phyloP scores from a whole-genome alignment of 768 basidiomycete genomes.

The Sistotremastrum suecicum region DNA sequence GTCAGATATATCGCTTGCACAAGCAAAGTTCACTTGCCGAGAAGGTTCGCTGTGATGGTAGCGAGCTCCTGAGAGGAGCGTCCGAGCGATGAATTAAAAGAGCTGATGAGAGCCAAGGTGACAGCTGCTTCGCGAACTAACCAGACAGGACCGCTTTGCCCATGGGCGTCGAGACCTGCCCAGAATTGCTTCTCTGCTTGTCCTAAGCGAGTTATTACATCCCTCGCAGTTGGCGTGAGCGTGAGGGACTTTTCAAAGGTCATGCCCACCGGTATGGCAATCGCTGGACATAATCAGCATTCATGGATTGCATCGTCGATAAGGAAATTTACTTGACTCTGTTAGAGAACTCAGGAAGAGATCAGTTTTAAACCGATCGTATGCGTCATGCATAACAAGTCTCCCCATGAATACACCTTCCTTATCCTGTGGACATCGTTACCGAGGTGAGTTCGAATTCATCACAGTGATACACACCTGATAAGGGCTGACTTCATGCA shows the following conservation, averaged over 20 bases:
- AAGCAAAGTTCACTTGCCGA: constrained; percentile 31
- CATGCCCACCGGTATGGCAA: constrained; percentile 74
- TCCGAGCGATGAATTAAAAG: constrained; percentile 74
- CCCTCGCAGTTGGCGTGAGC: constrained; percentile 33
- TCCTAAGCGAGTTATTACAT: constrained; percentile 44
- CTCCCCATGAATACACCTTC: constrained; percentile 63
- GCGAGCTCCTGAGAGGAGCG: constrained; percentile 35
- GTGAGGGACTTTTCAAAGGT: constrained; percentile 27
- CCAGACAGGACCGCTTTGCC: constrained; percentile 45
- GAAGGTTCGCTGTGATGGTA: constrained; percentile 41
- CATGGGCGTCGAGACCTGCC: constrained; percentile 42
- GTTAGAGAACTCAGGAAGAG: constrained; percentile 83
- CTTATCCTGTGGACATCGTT: constrained; percentile 38
- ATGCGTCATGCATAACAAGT: constrained; percentile 64
- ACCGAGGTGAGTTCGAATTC: not conserved
- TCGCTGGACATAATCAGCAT: constrained; percentile 32
- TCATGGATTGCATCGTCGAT: not conserved
- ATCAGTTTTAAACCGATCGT: constrained; percentile 67
- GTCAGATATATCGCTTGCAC: not conserved
- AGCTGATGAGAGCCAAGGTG: constrained; percentile 53
- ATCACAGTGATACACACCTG: constrained; percentile 29
- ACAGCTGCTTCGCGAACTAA: constrained; percentile 64
- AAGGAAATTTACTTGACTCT: constrained; percentile 62
- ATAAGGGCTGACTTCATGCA: constrained; percentile 41
- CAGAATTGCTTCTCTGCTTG: constrained; percentile 61